These are phyloP conservation scores for Adansonia digitata DNA, from an alignment of 345 rosid species.

Conservation along the genomic window DNA sequence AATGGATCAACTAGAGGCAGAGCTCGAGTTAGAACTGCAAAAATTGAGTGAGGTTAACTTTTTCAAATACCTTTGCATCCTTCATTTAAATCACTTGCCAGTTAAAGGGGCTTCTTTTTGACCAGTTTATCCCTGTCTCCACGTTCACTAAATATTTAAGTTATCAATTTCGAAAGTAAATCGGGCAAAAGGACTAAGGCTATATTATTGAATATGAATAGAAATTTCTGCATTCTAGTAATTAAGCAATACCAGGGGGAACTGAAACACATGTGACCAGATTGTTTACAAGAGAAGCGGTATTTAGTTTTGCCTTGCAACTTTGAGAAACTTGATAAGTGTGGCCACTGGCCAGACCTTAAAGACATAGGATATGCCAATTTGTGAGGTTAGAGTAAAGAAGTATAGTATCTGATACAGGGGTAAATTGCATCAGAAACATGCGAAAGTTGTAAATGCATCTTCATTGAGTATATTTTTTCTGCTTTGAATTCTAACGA, in stretches of 20 bases:
- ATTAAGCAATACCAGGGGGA: background rate
- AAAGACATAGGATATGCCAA: background rate
- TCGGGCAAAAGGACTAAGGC: background rate
- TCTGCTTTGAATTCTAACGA: background rate
- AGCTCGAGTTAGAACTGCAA: conserved; percentile 73
- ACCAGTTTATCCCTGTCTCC: background rate
- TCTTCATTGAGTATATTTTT: background rate
- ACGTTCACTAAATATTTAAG: background rate
- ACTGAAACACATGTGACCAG: background rate
- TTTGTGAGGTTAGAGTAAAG: background rate
- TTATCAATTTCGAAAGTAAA: background rate
- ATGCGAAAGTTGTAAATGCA: background rate
- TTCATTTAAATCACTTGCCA: background rate
- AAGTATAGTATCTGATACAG: background rate
- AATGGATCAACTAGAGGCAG: conserved; percentile 76
- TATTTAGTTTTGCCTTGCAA: background rate
- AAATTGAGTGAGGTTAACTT: conserved; percentile 56
- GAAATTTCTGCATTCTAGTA: background rate
- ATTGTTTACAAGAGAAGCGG: background rate
- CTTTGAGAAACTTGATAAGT: background rate
- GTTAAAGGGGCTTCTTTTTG: background rate
- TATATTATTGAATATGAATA: background rate
- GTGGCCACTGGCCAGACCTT: background rate
- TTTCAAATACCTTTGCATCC: background rate
- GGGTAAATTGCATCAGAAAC: background rate